phyloP scores from a whole-genome alignment of 2,329 filamentous ascomycete genomes.

The Graphium sp. region DNA sequence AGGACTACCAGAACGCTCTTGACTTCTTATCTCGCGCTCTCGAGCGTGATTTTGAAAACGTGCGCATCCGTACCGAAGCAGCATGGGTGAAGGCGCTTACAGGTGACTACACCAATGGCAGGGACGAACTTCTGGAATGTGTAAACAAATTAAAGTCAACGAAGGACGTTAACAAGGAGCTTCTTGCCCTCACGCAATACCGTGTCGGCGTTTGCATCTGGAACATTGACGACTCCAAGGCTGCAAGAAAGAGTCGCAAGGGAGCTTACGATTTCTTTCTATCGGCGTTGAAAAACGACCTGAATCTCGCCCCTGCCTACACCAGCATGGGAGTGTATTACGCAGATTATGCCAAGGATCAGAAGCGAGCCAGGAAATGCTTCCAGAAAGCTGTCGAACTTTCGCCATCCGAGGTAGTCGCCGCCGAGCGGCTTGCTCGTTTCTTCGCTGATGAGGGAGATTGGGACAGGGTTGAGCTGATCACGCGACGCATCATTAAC shows the following conservation, averaged over 20 bases:
- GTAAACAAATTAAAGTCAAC: slow-evolving; percentile 47
- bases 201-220: slow-evolving; percentile 76
- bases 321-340: slow-evolving; percentile 85
- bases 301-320: slow-evolving; percentile 80
- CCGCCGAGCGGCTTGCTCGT: slow-evolving; percentile 72
- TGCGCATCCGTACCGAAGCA: slow-evolving; percentile 68
- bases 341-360: slow-evolving; percentile 77
- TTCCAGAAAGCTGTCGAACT: slow-evolving; percentile 95
- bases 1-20: slow-evolving; percentile 70
- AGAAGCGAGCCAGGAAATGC: slow-evolving; percentile 71
- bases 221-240: slow-evolving; percentile 59
- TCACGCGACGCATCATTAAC: slow-evolving; percentile 79
- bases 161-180: slow-evolving; percentile 41
- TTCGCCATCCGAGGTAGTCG: slow-evolving; percentile 69
- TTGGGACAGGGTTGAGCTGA: slow-evolving; percentile 91
- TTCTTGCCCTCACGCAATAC: slow-evolving; percentile 77
- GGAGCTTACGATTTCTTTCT: slow-evolving; percentile 77
- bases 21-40: slow-evolving; percentile 66
- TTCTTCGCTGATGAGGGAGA: slow-evolving; percentile 81
- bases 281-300: slow-evolving; percentile 66
- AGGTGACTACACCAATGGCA: slow-evolving; percentile 54
- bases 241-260: slow-evolving; percentile 61
- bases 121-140: slow-evolving; percentile 53
- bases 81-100: slow-evolving; percentile 84
- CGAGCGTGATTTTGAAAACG: slow-evolving; percentile 53